A percentile compares a stretch with the other conserved stretches of the same genome.
phyloP scores from a whole-genome alignment of 192 early-diverging fungal genomes.

The Rhizophagus clarus region DNA sequence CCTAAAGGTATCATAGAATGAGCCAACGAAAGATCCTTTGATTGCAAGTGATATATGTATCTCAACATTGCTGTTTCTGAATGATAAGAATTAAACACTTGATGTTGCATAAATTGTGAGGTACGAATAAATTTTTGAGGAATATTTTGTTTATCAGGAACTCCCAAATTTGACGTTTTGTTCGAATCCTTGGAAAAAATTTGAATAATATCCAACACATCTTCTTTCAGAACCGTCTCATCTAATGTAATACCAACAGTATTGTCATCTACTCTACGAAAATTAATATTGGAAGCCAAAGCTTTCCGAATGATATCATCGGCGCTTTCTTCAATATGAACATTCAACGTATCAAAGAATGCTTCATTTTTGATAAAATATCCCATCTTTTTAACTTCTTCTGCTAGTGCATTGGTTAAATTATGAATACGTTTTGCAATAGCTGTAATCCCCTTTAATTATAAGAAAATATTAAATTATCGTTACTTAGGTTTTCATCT shows the following conservation, averaged over 20 bases:
- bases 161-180: constrained; percentile 46
- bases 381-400: constrained; percentile 71
- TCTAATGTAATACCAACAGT: constrained; percentile 90
- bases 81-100: constrained; percentile 94
- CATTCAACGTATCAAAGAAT: constrained; percentile 96
- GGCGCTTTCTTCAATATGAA: constrained; percentile 68
- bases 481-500: no score
- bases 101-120: constrained; percentile 81
- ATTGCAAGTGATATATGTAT: constrained; percentile 92
- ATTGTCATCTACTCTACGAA: constrained; percentile 75
- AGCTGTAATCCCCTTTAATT: constrained; percentile 70
- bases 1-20: constrained; percentile 99
- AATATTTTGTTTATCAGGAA: constrained; percentile 49
- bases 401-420: constrained; percentile 82
- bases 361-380: constrained; percentile 78
- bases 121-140: constrained; percentile 71
- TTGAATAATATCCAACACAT: constrained; percentile 77
- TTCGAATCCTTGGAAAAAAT: constrained; percentile 71
- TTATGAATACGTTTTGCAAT: constrained; percentile 95
- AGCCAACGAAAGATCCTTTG: constrained; percentile 97
- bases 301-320: constrained; percentile 74
- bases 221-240: constrained; percentile 84
- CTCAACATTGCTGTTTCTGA: constrained; percentile 99
- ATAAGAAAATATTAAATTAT: neutral
- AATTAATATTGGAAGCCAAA: constrained; percentile 78